Evolutionary conservation across 176 grass and related monocot genomes (phyloP), one percentile per base, ranked within the genome.

Genomic region (Zoysia pacifica): DNA sequence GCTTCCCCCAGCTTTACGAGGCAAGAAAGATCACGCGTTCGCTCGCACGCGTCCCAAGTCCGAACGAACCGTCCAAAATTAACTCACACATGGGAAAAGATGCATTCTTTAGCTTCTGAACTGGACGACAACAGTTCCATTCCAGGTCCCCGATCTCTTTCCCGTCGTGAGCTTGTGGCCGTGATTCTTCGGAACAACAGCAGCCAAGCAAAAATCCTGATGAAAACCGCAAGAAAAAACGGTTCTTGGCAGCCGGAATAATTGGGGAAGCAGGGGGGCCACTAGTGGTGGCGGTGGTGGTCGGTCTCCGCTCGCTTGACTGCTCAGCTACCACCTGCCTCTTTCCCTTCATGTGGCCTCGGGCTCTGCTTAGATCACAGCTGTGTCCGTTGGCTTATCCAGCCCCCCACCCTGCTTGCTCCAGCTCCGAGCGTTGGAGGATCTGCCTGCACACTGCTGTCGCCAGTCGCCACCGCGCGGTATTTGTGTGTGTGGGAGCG

Each of bases 291-390:
- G 2, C 13, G 68, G 10, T 56, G 62, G 20, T 40, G 19, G 76
- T 37, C 41, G 62, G 69, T 63, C 54, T 70, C 64, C 7, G 0
- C 49, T 47, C 75, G 16, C 52, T 11, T 13, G 44, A 81, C 78
- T 67, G 7, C 58, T 38, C 87, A 85, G 82, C 82, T 82, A 81
- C 87, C 87, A 37, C 87, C 56, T 6, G 35, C 52, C 7, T 70
- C 58, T 18, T 11, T 18, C 43, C 61, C 82, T 68, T 70, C 58
- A n/a, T n/a, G n/a, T n/a, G n/a, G n/a, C n/a, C n/a, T n/a, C n/a
- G n/a, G n/a, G n/a, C n/a, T n/a, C n/a, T n/a, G n/a, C n/a, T n/a
- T n/a, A n/a, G n/a, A n/a, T 79, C 87, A 77, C 78, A 89, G 79
- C 79, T 82, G 73, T 55, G 71, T 48, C 68, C 73, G 59, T 71